These are phyloP conservation scores for Talaromyces ruber DNA, from an alignment of 495 filamentous ascomycete genomes.

Conservation along the genomic window DNA sequence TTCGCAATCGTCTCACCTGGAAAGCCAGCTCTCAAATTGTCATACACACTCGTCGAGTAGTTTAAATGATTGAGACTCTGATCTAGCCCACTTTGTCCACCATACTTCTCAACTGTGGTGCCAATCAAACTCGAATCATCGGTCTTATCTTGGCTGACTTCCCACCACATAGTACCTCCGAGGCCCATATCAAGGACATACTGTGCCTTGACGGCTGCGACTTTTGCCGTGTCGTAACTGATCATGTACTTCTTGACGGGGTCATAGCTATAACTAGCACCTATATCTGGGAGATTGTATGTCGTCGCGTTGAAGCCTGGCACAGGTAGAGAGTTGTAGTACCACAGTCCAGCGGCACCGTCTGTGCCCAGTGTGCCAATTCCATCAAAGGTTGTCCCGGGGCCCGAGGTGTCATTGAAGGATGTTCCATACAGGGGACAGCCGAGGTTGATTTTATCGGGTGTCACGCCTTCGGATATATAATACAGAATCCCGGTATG, in stretches of 20 bases:
- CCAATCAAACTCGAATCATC: constrained; percentile 51
- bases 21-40: constrained; percentile 49
- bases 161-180: constrained; percentile 89
- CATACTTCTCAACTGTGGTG: constrained; percentile 32
- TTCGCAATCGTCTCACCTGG: not conserved
- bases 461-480: constrained; percentile 39
- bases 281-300: not conserved
- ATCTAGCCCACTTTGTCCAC: constrained; percentile 34
- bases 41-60: constrained; percentile 60
- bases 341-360: constrained; percentile 72
- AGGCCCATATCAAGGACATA: constrained; percentile 57
- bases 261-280: constrained; percentile 67
- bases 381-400: constrained; percentile 58
- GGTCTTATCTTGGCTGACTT: constrained; percentile 62
- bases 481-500: constrained; percentile 62
- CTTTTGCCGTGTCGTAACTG: constrained; percentile 62
- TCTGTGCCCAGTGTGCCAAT: constrained; percentile 53
- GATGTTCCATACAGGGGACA: constrained; percentile 80
- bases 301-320: constrained; percentile 11
- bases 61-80: constrained; percentile 47
- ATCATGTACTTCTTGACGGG: constrained; percentile 47
- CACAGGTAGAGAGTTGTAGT: constrained; percentile 55
- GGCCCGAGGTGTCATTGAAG: constrained; percentile 63
- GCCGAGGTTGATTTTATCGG: constrained; percentile 68
- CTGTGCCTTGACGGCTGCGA: constrained; percentile 51